Base-by-base conservation (phyloP, 805 yeast species). In the Maudiozyma barnettii region DNA sequence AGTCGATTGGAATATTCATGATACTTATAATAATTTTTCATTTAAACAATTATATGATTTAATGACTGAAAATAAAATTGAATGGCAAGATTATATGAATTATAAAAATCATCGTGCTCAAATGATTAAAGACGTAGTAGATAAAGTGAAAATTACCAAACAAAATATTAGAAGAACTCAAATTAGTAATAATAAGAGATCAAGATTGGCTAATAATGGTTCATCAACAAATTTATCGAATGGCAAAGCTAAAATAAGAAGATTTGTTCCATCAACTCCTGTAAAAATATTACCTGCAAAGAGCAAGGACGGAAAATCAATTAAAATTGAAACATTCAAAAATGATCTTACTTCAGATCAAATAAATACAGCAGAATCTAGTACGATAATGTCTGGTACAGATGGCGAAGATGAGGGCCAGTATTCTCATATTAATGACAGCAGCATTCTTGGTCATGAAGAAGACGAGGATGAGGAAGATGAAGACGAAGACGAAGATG, bases 81-180 rank as follows among this genome's bases (percentile, higher is more conserved):
- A 60, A 49, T 61, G 60, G 64, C 53, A 52, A 16, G 51, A 47
- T 31, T 63, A 55, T 51, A 9, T 29, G 29, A 40, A 23, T 3
- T 39, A 19, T 31, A 42, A 45, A 5, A 43, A 50, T 19, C 16
- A 40, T 35, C 42, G 39, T 35, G 18, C 42, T 9, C 16, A 44
- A 10, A 18, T 38, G 20, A 14, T 31, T 10, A 41, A 41, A 22
- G 43, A 29, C 10, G 14, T 18, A 29, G 19, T 31, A 13, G 19
- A 36, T 18, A 41, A 36, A 9, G 18, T 33, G 13, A 33, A 33
- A 33, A 26, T 26, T 26, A 26, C 30, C 8, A 26, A 26, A 26
- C 30, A 26, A 26, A 26, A 26, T 26, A 26, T 26, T 26, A 26
- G 30, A 26, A 26, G 30, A 26, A 26, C 30, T 26, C 30, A 26